Evolutionary conservation across 441 rosid species (phyloP), one percentile per base, ranked within the genome.

Genomic region (Sinapis alba): DNA sequence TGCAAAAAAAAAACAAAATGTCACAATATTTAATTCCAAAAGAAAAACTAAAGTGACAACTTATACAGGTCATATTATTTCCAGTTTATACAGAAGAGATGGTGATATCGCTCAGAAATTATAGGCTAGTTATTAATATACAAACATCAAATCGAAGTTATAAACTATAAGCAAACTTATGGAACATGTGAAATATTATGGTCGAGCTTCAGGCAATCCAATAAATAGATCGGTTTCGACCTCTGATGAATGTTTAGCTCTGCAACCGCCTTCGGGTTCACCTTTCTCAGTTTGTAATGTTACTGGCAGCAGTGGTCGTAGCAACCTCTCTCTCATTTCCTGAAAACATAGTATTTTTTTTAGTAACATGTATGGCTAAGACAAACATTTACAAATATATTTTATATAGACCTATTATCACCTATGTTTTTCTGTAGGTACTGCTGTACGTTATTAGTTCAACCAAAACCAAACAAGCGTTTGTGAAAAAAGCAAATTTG

Each of bases 201-300:
- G 63, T 8, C 64, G 50, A 68, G 74, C 32, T 26, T 36, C 50
- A 10, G 74, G 68, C 13, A 61, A 53, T 68, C 79, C 79, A 51
- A 75, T 61, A 18, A 68, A 68, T 51, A 75, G 69, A 12, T 68
- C 27, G 47, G 79, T 75, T 53, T 68, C 74, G 24, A 75, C 74
- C 51, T 67, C 73, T 13, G 72, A 58, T 59, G 78, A 58, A 75
- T 75, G 78, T 50, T 74, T 50, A 41, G 78, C 67, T 59, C 53
- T 47, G 62, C 27, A 47, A 47, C 62, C 43, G 9, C 32, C 45
- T 24, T 75, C 43, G 51, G 3, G n/a, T 57, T 68, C 67, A 61
- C 62, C 45, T 13, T 51, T 61, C 24, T 62, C 63, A 18, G 62
- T 36, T 0, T 50, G 54, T 50, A 75, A 36, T 5, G 54, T 61